phyloP scores from a whole-genome alignment of 331 rosid species.

The Acacia concinna region DNA sequence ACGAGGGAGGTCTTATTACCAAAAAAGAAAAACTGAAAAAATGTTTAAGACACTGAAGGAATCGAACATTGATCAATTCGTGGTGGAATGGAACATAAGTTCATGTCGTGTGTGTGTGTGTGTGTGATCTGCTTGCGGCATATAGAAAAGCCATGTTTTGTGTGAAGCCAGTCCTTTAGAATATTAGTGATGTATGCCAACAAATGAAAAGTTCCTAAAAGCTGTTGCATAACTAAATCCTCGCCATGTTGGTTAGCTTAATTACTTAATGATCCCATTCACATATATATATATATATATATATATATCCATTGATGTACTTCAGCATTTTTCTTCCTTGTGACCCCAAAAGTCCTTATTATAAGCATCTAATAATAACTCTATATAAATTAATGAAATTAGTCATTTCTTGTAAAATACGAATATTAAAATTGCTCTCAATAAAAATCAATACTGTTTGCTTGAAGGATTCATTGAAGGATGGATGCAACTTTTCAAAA shows the following conservation, averaged over 20 bases:
- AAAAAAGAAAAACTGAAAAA: too few species aligned
- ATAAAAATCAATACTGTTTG: background rate
- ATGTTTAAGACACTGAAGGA: background rate
- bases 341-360: background rate
- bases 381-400: too few species aligned
- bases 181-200: background rate
- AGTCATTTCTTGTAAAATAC: too few species aligned
- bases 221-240: background rate
- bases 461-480: background rate
- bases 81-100: background rate
- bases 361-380: background rate
- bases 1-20: background rate
- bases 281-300: background rate
- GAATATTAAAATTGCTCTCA: background rate
- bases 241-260: background rate
- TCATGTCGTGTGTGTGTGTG: background rate
- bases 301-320: background rate
- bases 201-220: background rate
- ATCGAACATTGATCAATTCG: background rate
- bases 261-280: background rate
- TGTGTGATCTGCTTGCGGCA: background rate
- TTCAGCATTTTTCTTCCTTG: background rate
- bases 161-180: background rate
- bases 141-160: background rate
- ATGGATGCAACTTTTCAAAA: background rate